These are phyloP conservation scores for Zygosaccharomyces sapae DNA, from an alignment of 1,139 yeast genomes.

Conservation along the genomic window DNA sequence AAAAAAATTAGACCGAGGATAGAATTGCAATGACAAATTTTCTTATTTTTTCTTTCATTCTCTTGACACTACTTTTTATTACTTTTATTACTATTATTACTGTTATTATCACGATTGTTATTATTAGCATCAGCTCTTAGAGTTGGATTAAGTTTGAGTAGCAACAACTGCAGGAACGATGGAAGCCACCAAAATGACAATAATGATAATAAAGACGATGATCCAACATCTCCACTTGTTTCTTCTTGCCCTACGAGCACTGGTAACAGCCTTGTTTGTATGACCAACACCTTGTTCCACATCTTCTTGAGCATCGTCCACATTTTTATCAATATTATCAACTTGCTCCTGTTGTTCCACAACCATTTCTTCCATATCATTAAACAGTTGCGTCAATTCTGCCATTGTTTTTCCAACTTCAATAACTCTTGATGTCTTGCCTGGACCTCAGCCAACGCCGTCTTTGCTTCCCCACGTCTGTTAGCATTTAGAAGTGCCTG, in stretches of 20 bases:
- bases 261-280: constrained; percentile 81
- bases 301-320: constrained; percentile 79
- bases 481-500: constrained; percentile 89
- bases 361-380: constrained; percentile 94
- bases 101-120: not conserved
- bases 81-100: no score
- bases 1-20: constrained; percentile 1
- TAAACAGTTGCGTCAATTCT: constrained; percentile 89
- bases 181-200: constrained; percentile 66
- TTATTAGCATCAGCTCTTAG: no score
- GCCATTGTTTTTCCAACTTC: constrained; percentile 94
- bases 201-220: constrained; percentile 56
- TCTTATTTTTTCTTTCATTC: no score
- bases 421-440: constrained; percentile 93
- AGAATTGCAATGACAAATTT: not conserved
- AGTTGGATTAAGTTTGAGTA: constrained; percentile 18
- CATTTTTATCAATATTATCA: constrained; percentile 77
- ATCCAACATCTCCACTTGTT: constrained; percentile 86
- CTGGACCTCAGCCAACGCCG: constrained; percentile 94
- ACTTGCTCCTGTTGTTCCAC: constrained; percentile 92
- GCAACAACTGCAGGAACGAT: constrained; percentile 41
- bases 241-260: constrained; percentile 86
- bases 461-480: constrained; percentile 94
- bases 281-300: constrained; percentile 94
- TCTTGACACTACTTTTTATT: no score